Conservation (phyloP, 1,139 yeast species). For the Suhomyces bribrorum region DNA sequence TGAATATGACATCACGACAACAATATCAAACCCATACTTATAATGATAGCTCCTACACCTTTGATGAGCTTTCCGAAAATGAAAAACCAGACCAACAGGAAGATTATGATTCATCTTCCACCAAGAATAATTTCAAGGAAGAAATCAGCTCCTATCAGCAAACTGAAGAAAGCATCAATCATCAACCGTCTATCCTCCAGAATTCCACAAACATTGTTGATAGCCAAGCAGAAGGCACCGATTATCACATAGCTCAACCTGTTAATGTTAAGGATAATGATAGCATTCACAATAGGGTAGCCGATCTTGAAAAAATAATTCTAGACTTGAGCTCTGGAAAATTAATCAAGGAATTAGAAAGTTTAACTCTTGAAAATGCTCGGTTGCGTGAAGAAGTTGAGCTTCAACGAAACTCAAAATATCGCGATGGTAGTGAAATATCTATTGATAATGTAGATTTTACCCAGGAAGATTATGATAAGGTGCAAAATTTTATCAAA, state of each 20-base stretch:
- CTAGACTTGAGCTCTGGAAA: slow-evolving; percentile 14
- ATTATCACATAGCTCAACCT: not conserved
- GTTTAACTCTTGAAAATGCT: slow-evolving; percentile 19
- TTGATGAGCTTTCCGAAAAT: slow-evolving; percentile 25
- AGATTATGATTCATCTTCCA: slow-evolving; percentile 10
- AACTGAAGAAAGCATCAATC: slow-evolving; percentile 12
- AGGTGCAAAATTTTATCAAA: slow-evolving; percentile 27
- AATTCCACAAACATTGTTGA: slow-evolving; percentile 14
- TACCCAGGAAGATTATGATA: slow-evolving; percentile 23
- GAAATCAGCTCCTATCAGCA: not conserved
- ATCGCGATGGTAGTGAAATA: slow-evolving; percentile 15
- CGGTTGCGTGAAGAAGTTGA: slow-evolving; percentile 17
- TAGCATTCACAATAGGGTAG: slow-evolving; percentile 17
- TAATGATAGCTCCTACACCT: slow-evolving; percentile 32
- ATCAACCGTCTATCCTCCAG: slow-evolving; percentile 16
- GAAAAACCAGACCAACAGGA: slow-evolving; percentile 9
- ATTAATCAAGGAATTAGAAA: slow-evolving; percentile 11
- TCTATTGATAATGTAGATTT: slow-evolving; percentile 27
- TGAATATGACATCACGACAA: slow-evolving; percentile 1
- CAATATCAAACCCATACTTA: slow-evolving; percentile 8
- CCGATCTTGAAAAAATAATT: slow-evolving; percentile 22
- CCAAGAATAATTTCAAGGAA: slow-evolving; percentile 5
- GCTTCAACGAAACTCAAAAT: not conserved
- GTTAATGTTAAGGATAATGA: slow-evolving; percentile 2
- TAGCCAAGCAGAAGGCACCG: slow-evolving; percentile 3